phyloP scores from a whole-genome alignment of 805 yeast genomes.

The Zygoascus biomembranicola region DNA sequence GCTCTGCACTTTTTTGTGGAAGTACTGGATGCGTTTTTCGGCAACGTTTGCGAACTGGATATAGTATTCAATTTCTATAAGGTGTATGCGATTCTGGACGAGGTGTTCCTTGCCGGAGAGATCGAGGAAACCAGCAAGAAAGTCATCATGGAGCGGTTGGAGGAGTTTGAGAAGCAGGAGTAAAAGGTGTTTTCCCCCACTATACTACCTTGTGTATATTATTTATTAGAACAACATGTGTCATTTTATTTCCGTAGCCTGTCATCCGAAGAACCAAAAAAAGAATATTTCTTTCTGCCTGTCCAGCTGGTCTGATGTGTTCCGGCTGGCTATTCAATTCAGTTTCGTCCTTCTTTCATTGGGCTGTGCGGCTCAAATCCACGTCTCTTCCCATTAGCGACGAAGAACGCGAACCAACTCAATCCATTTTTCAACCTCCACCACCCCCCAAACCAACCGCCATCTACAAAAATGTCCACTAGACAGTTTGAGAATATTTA shows the following conservation, averaged over 20 bases:
- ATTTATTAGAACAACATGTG: neutral
- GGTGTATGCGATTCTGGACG: slow-evolving; percentile 75
- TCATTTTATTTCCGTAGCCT: too few species aligned
- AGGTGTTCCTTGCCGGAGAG: slow-evolving; percentile 85
- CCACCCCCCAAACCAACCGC: neutral
- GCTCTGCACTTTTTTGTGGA: slow-evolving; percentile 85
- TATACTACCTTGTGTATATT: neutral
- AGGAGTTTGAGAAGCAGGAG: slow-evolving; percentile 54
- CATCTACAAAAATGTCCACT: slow-evolving; percentile 2
- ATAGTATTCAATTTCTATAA: slow-evolving; percentile 86
- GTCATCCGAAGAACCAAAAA: neutral
- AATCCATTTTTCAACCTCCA: neutral
- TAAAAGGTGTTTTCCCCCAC: slow-evolving; percentile 18
- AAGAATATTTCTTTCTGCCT: neutral
- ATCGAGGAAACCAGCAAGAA: slow-evolving; percentile 75
- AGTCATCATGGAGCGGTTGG: slow-evolving; percentile 55
- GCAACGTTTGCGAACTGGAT: slow-evolving; percentile 89
- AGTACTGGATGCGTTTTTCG: slow-evolving; percentile 74
- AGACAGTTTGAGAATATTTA: slow-evolving; percentile 84
- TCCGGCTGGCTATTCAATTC: too few species aligned
- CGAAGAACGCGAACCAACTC: neutral
- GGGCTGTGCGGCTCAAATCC: neutral
- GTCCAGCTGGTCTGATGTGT: too few species aligned
- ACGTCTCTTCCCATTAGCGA: neutral
- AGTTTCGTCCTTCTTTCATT: too few species aligned